Conservation (phyloP, 2,329 filamentous ascomycete genomes). For the Paecilomyces dactylethromorphus region DNA sequence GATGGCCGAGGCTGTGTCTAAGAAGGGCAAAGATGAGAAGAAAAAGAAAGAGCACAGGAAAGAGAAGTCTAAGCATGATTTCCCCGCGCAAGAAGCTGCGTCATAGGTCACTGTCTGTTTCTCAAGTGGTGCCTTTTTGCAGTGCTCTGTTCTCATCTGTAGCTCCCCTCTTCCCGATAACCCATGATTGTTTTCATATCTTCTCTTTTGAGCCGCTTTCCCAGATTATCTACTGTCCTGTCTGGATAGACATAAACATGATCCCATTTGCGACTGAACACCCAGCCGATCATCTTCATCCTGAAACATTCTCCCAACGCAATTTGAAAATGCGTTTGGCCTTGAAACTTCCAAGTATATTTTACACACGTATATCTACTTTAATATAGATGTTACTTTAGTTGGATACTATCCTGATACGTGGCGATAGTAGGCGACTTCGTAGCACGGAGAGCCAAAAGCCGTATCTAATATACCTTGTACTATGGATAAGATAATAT, state of each 20-base stretch:
- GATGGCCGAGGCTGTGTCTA: constrained; percentile 90
- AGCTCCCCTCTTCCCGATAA: background rate
- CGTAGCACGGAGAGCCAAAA: background rate
- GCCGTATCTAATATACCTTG: background rate
- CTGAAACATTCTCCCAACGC: background rate
- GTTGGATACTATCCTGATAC: background rate
- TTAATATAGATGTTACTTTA: background rate
- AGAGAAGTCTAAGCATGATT: constrained; percentile 6
- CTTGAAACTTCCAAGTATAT: background rate
- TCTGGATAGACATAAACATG: background rate
- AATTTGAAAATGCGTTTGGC: background rate
- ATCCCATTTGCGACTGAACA: background rate
- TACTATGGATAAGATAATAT: background rate
- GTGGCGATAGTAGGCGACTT: background rate
- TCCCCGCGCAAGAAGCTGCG: background rate
- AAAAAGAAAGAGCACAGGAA: constrained; percentile 58
- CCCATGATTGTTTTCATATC: background rate
- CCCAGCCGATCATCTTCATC: background rate
- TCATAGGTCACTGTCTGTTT: background rate
- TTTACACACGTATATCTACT: background rate
- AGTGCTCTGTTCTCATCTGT: background rate
- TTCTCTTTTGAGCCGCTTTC: background rate
- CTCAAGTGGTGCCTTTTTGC: background rate
- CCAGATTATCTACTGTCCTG: background rate
- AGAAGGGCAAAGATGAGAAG: constrained; percentile 79